Evolutionary conservation across 108 stramenopile genomes (phyloP), one percentile per base, ranked within the genome.

Genomic region (Nitzschia sp.): DNA sequence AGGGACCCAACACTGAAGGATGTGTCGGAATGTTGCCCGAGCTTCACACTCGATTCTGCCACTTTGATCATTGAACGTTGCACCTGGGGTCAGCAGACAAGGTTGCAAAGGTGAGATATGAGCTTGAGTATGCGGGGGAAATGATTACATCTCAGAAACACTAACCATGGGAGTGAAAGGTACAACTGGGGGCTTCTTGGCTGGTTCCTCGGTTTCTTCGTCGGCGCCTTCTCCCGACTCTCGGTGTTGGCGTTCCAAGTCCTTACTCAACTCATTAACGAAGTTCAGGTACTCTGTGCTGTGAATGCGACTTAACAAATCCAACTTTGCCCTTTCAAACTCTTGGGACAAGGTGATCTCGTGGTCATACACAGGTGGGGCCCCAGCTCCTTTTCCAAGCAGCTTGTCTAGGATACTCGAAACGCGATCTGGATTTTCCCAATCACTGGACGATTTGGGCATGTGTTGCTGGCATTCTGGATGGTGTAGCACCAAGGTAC

Each of bases 391-490:
- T 19, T 51, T 46, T 9, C 79, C 76, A n/a, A 72, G 44, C 46
- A 91, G 59, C 57, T 79, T 77, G 40, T 73, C 67, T 78, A 96
- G 75, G 55, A 96, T 91, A 29, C 81, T 63, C 7, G 51, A 77
- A 8, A 96, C 76, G 50, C 95, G 80, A 67, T 89, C 91, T 7
- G 95, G 92, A 43, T 76, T 80, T 76, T 96, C 95, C 95, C 95
- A 96, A 66, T 96, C 95, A 26, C 84, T 75, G 39, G 67, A 68
- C 37, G 81, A 70, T 69, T 92, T 91, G 7, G 90, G 78, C 46
- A 77, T 64, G 51, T 95, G 95, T 24, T 93, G 90, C 20, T 90
- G 80, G 75, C 90, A 96, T 82, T 96, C 95, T 14, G 89, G 89
- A 68, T 96, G 95, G 67, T 96, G 87, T 46, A 96, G 71, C 8